Evolutionary conservation across 495 filamentous ascomycete species (phyloP).

Genomic region (Penicillium lagena): DNA sequence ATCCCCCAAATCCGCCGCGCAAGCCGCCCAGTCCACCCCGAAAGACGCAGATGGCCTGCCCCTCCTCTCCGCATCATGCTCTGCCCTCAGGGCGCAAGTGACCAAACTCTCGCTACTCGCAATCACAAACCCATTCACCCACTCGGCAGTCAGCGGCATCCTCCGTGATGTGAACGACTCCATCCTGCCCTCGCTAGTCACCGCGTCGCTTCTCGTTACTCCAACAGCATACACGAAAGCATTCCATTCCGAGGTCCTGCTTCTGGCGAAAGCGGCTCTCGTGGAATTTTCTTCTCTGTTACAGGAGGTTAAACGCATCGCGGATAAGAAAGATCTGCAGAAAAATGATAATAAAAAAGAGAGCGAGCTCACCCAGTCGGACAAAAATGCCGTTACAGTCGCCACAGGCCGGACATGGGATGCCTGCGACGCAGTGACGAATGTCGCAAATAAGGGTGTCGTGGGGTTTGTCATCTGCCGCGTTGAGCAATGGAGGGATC

Average conservation of each 20-base stretch:
- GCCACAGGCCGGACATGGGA: constrained; percentile 49
- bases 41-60: constrained; percentile 44
- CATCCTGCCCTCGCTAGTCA: constrained; percentile 64
- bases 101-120: constrained; percentile 83
- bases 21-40: constrained; percentile 13
- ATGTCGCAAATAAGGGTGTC: constrained; percentile 57
- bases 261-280: constrained; percentile 26
- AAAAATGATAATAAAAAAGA: constrained; percentile 20
- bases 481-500: constrained; percentile 60
- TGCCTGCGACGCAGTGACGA: constrained; percentile 64
- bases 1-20: constrained; percentile 12
- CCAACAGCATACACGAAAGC: constrained; percentile 49
- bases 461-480: constrained; percentile 53
- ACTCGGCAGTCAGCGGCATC: constrained; percentile 61
- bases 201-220: constrained; percentile 57
- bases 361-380: constrained; percentile 18
- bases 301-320: constrained; percentile 23
- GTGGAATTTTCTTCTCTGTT: constrained; percentile 34
- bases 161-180: constrained; percentile 58
- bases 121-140: constrained; percentile 78
- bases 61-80: constrained; percentile 59
- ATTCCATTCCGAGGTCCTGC: constrained; percentile 46
- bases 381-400: constrained; percentile 34
- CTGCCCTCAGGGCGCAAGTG: constrained; percentile 67
- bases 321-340: constrained; percentile 14